Percentiles rank a stretch among this genome's conserved stretches.
Evolutionary conservation across 768 basidiomycete genomes (phyloP).

Genomic region (Agaricus sinodeliciosus): DNA sequence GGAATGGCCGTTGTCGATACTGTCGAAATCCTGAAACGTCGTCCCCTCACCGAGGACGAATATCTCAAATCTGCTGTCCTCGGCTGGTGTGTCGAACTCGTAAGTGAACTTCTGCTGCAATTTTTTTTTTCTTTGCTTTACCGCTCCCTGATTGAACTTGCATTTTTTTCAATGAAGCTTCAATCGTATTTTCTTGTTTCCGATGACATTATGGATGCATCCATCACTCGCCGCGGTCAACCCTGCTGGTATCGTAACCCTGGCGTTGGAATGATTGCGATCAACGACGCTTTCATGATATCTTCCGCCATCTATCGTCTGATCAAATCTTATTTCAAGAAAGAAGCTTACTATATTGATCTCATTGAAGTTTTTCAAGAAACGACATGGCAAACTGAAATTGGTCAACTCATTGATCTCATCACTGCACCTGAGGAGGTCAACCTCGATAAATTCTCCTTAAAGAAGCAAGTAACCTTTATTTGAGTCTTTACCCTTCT

Average conservation of each 20-base stretch:
- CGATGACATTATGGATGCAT: conserved; percentile 96
- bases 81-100: conserved; percentile 95
- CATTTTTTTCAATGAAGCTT: conserved; percentile 43
- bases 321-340: conserved; percentile 47
- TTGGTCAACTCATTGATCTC: conserved; percentile 93
- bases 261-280: conserved; percentile 73
- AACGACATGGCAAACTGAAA: conserved; percentile 85
- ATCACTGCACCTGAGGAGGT: conserved; percentile 95
- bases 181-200: conserved; percentile 97
- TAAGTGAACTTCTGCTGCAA: conserved; percentile 32
- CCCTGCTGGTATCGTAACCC: conserved; percentile 85
- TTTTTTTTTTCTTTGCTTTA: neutral
- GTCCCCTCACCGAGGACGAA: conserved; percentile 68
- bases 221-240: conserved; percentile 89
- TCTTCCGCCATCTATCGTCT: conserved; percentile 90
- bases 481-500: neutral
- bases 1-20: conserved; percentile 96
- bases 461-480: conserved; percentile 54
- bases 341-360: conserved; percentile 78
- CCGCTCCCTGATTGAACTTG: neutral
- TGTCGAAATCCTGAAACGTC: conserved; percentile 78
- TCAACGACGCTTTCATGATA: conserved; percentile 97
- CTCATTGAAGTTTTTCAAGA: conserved; percentile 91
- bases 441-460: conserved; percentile 82
- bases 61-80: conserved; percentile 84